Percentiles rank a stretch among this genome's conserved stretches.
phyloP scores from a whole-genome alignment of 192 early-diverging fungal genomes.

The Gonapodya sp. region DNA sequence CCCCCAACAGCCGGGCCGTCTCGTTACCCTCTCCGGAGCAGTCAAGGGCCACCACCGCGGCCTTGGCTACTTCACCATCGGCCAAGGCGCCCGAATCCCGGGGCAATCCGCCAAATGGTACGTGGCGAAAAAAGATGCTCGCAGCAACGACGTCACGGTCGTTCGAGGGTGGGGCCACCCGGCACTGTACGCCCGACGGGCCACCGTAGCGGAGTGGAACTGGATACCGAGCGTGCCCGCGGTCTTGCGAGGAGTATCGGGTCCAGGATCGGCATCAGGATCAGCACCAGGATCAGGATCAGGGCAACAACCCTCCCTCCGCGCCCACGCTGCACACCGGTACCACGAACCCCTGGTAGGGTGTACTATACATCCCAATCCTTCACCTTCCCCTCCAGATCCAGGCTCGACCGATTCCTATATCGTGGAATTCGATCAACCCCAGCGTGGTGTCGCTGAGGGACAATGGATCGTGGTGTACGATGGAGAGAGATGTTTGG shows the following conservation, averaged over 20 bases:
- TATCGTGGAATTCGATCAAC: constrained; percentile 36
- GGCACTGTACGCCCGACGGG: constrained; percentile 9
- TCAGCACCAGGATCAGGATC: constrained; percentile 19
- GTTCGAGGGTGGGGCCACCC: constrained; percentile 34
- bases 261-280: constrained; percentile 43
- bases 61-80: neutral
- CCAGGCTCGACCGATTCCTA: constrained; percentile 17
- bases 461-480: constrained; percentile 53
- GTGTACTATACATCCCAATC: neutral
- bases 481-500: constrained; percentile 47
- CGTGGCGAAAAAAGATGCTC: constrained; percentile 57
- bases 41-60: constrained; percentile 8
- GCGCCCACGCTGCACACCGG: constrained; percentile 50
- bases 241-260: constrained; percentile 22
- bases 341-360: constrained; percentile 22
- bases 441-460: constrained; percentile 46
- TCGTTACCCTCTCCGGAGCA: neutral
- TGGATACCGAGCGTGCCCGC: constrained; percentile 14
- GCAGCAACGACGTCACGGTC: constrained; percentile 55
- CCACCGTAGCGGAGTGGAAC: constrained; percentile 21
- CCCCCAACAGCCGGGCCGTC: constrained; percentile 14
- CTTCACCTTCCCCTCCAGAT: neutral
- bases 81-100: neutral
- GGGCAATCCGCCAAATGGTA: constrained; percentile 46
- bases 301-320: constrained; percentile 17